Base-by-base conservation (phyloP, 2,329 filamentous ascomycete species). In the Colletotrichum sp. region DNA sequence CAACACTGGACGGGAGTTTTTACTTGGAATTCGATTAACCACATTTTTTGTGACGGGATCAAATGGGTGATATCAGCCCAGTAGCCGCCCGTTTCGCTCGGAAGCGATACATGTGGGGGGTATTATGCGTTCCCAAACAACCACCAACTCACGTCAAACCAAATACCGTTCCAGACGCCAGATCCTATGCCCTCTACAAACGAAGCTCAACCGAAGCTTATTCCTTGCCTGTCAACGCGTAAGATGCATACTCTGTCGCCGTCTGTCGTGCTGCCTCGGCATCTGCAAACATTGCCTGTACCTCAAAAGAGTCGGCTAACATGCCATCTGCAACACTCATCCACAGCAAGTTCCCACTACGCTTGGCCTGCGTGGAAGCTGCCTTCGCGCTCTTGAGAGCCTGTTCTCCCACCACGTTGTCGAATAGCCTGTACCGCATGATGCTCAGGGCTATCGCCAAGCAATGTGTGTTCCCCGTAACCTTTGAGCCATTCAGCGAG, bases 391-490 rank as follows among this genome's bases (percentile, higher is more conserved):
- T 94, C 85, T 96, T 96, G 75, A 95, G 89, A 0, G 94, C 93
- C 83, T 96, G 94, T 74, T 94, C 93, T 66, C 95, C 95, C 6
- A 98, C 92, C 16, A 96, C 93, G 75, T 94, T 94, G 61, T 93
- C 93, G 83, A 96, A 98, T 80, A 98, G 94, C 67, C 93, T 91
- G 81, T 91, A 92, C 68, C 94, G 94, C 94, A 98, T 98, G 78
- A 97, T 93, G 79, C 93, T 96, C 75, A 98, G 91, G 7, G 94
- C 93, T 78, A 98, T 94, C 64, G 93, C 93, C n/a, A 96, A 90
- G 70, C 96, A 93, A 78, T 98, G 94, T 34, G 92, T 92, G 82
- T 98, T 98, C 71, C 89, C 88, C 10, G 94, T 92, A 9, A 88
- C 87, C 78, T 93, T 93, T 15, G 94, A 93, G 4, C 92, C 91